Evolutionary conservation across 2,329 filamentous ascomycete species (phyloP).

Genomic region (Colletotrichum cordylinicola): DNA sequence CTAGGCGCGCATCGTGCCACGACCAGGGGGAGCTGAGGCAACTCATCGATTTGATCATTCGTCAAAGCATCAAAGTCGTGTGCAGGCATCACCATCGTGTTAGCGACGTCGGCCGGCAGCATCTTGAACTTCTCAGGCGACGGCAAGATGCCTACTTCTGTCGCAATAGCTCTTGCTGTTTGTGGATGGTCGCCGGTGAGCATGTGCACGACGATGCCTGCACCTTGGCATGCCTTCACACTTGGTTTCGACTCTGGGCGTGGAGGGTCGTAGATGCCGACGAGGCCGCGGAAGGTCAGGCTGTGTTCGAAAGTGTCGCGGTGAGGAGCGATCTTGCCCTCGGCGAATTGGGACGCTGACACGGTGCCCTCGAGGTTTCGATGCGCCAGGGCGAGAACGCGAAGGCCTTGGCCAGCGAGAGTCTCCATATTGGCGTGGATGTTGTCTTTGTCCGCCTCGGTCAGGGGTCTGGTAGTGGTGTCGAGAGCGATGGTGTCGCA

Average conservation of each 20-base stretch:
- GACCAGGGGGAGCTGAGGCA: conserved; percentile 71
- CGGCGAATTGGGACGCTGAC: conserved; percentile 48
- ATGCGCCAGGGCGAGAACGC: conserved; percentile 73
- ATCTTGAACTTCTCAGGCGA: conserved; percentile 50
- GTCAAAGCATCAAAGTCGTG: conserved; percentile 67
- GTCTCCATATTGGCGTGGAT: conserved; percentile 73
- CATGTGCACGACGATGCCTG: conserved; percentile 71
- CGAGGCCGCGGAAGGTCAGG: conserved; percentile 70
- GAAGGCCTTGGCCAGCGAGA: conserved; percentile 69
- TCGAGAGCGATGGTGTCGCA: conserved; percentile 59
- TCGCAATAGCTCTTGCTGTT: conserved; percentile 69
- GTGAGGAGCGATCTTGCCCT: conserved; percentile 31
- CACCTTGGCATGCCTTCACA: conserved; percentile 62
- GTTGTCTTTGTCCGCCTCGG: conserved; percentile 56
- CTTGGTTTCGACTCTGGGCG: conserved; percentile 69
- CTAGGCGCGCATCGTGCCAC: conserved; percentile 73
- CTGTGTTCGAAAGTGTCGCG: conserved; percentile 66
- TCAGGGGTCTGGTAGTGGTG: conserved; percentile 52
- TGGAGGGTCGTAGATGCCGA: conserved; percentile 76
- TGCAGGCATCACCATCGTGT: conserved; percentile 70
- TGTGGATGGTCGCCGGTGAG: conserved; percentile 73
- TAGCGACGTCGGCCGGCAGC: conserved; percentile 56
- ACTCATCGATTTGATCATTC: conserved; percentile 67
- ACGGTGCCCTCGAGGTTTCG: conserved; percentile 38
- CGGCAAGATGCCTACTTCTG: conserved; percentile 67